Conservation (phyloP, 805 yeast species). For the Zygosaccharomyces bailii region DNA sequence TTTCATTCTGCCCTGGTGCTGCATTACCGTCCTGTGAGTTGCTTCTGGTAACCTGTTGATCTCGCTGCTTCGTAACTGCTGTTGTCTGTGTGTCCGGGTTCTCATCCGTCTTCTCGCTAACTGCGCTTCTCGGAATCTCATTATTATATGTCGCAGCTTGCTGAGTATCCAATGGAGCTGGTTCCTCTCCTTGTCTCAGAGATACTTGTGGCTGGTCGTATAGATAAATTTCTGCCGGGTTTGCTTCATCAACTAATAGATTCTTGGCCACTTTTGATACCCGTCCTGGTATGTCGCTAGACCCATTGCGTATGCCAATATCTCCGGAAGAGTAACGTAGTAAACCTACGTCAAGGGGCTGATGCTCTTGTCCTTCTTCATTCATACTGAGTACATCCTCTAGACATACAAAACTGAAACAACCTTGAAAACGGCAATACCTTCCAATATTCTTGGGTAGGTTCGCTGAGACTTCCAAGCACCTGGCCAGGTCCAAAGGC, state of each 20-base stretch:
- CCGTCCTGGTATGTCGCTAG: conserved; percentile 1
- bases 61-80: conserved; percentile 2
- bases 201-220: conserved; percentile 21
- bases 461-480: background rate
- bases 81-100: background rate
- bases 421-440: too few species aligned
- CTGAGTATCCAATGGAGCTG: background rate
- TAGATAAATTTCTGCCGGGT: conserved; percentile 20
- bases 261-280: conserved; percentile 6
- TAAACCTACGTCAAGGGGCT: conserved; percentile 15
- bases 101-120: background rate
- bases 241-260: conserved; percentile 7
- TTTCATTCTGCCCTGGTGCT: background rate
- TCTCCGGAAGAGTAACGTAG: conserved; percentile 14
- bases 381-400: conserved; percentile 14
- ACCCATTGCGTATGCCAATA: conserved; percentile 5
- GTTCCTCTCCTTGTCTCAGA: background rate
- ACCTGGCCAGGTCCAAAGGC: background rate
- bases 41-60: background rate
- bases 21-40: background rate
- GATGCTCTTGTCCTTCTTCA: conserved; percentile 16
- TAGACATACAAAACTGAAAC: background rate
- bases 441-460: background rate
- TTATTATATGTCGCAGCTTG: background rate
- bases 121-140: background rate